Percentiles rank a stretch among this genome's conserved stretches.
These are phyloP conservation scores for Hymenoscyphus fraxineus DNA, from an alignment of 2,329 filamentous ascomycete genomes.

Conservation along the genomic window DNA sequence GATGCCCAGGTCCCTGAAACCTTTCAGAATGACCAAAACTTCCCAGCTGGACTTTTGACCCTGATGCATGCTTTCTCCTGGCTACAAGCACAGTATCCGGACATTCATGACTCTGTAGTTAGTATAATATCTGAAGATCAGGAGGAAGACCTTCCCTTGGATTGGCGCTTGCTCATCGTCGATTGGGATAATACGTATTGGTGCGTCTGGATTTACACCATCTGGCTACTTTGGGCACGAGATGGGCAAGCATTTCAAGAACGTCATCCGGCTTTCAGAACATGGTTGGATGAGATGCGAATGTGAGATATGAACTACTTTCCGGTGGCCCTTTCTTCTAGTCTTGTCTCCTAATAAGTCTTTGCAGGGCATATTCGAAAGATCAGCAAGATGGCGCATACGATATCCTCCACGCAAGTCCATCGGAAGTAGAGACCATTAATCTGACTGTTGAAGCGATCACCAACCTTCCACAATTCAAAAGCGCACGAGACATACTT, in stretches of 20 bases:
- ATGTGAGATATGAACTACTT: slow-evolving; percentile 3
- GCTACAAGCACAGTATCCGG: slow-evolving; percentile 15
- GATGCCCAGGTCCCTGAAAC: slow-evolving; percentile 5
- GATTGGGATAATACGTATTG: slow-evolving; percentile 30
- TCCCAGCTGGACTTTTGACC: slow-evolving; percentile 18
- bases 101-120: slow-evolving; percentile 12
- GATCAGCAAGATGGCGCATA: slow-evolving; percentile 1
- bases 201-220: slow-evolving; percentile 27
- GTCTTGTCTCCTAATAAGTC: not conserved
- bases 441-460: slow-evolving; percentile 18
- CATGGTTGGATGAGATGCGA: slow-evolving; percentile 15
- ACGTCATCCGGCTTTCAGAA: slow-evolving; percentile 9
- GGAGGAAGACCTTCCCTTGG: slow-evolving; percentile 27
- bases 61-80: slow-evolving; percentile 26
- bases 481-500: not conserved
- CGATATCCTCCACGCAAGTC: slow-evolving; percentile 12
- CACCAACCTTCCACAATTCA: slow-evolving; percentile 6
- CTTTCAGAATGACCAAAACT: not conserved
- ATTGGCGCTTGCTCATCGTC: slow-evolving; percentile 26
- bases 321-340: slow-evolving; percentile 1
- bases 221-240: slow-evolving; percentile 17
- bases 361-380: not conserved
- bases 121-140: slow-evolving; percentile 26
- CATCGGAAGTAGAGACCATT: slow-evolving; percentile 20
- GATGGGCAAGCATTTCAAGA: slow-evolving; percentile 14